phyloP scores from a whole-genome alignment of 768 basidiomycete genomes.

The Aureoboletus auriporus region DNA sequence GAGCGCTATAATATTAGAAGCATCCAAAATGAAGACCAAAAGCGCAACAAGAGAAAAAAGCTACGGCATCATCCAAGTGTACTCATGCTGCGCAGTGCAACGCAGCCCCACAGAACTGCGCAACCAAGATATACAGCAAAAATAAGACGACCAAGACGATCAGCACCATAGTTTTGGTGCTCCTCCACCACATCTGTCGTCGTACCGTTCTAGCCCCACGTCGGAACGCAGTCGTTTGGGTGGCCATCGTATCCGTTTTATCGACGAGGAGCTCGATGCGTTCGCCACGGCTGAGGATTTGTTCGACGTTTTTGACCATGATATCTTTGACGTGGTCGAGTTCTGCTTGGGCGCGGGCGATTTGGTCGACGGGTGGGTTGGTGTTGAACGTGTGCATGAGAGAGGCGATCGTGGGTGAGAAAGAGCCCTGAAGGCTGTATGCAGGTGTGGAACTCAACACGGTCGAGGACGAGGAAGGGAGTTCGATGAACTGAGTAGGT shows the following conservation, averaged over 20 bases:
- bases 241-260: slow-evolving; percentile 94
- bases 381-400: slow-evolving; percentile 90
- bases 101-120: slow-evolving; percentile 86
- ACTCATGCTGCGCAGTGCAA: slow-evolving; percentile 55
- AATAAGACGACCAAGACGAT: slow-evolving; percentile 68
- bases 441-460: slow-evolving; percentile 45
- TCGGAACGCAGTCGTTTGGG: slow-evolving; percentile 90
- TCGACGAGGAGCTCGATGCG: slow-evolving; percentile 93
- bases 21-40: neutral
- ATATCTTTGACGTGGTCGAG: slow-evolving; percentile 90
- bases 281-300: slow-evolving; percentile 91
- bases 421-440: slow-evolving; percentile 66
- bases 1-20: slow-evolving; percentile 6
- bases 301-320: slow-evolving; percentile 98
- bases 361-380: slow-evolving; percentile 81
- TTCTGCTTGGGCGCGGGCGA: slow-evolving; percentile 86
- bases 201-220: slow-evolving; percentile 81
- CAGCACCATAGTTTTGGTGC: slow-evolving; percentile 63
- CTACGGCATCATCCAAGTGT: too few relatives aligned
- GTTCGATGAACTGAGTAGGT: slow-evolving; percentile 48
- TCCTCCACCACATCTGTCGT: slow-evolving; percentile 89
- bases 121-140: slow-evolving; percentile 76
- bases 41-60: neutral
- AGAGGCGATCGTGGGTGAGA: slow-evolving; percentile 64
- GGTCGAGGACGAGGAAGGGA: slow-evolving; percentile 61